Evolutionary conservation across 2,329 filamentous ascomycete genomes (phyloP), one percentile per base, ranked within the genome.

Genomic region (Pyricularia pennisetigena): DNA sequence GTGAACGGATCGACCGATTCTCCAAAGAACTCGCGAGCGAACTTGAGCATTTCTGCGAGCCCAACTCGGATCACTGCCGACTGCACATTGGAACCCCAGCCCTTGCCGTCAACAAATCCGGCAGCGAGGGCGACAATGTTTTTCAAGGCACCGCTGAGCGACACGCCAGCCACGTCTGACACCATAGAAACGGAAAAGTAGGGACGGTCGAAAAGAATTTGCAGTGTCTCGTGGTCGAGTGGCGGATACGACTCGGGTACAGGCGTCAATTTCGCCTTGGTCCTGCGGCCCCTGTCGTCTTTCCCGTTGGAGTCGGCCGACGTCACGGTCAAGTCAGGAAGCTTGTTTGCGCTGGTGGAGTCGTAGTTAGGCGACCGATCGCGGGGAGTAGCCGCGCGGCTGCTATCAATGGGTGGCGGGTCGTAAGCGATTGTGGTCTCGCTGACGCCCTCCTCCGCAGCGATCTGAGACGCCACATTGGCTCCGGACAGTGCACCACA

Each of bases 41-140:
- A 99, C 76, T 91, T 90, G 75, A 98, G 93, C 90, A 97, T 97
- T 81, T 99, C 95, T 73, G 97, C 85, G 64, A 99, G 87, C 8
- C 95, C 95, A 24, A 98, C 90, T 61, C 95, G 91, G 93, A 99
- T 98, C 70, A 99, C 90, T 64, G 95, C 95, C n/a, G 95, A 93
- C 82, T 99, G 98, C 72, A 94, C 94, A 74, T 98, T 99, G 82
- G 98, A 94, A 75, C 95, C 95, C 94, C 95, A 99, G 72, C 94
- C 94, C 70, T 94, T 87, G 49, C 95, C 95, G 72, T 97, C 93
- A 63, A 98, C 93, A 78, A 97, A 99, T 69, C 95, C 95, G 35
- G 95, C 94, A 5, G 93, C 94, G 23, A 99, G 82, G 5, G 95
- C 95, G 68, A 99, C 92, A 72, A 99, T 90, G 82, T 99, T 99